These are phyloP conservation scores for Termitomyces sp. DNA, from an alignment of 768 basidiomycete species.

Conservation along the genomic window DNA sequence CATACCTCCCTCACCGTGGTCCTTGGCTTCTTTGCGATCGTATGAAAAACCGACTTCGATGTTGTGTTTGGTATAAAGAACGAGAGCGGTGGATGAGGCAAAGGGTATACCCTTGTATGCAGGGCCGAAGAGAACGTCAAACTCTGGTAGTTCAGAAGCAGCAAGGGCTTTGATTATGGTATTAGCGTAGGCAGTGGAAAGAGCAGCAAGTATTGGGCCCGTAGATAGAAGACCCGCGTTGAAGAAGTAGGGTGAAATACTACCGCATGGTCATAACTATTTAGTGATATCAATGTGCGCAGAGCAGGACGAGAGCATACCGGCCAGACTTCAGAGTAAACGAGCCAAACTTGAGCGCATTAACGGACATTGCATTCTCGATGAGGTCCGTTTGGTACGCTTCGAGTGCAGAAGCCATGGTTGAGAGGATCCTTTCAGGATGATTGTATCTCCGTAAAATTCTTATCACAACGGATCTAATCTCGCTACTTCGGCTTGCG, in stretches of 20 bases:
- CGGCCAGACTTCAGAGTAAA: conserved; percentile 96
- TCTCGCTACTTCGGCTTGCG: background rate
- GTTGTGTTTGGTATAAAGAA: conserved; percentile 61
- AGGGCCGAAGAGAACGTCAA: conserved; percentile 92
- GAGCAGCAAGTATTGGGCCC: conserved; percentile 70
- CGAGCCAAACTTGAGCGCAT: conserved; percentile 83
- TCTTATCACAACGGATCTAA: background rate
- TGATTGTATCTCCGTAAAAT: background rate
- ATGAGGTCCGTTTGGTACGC: too few species aligned
- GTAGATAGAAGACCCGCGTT: conserved; percentile 88
- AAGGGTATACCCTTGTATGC: conserved; percentile 98
- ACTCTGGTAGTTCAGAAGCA: conserved; percentile 30
- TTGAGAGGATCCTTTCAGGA: background rate
- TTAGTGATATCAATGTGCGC: background rate
- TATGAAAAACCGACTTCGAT: conserved; percentile 78
- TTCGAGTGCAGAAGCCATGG: too few species aligned
- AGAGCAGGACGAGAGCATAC: conserved; percentile 38
- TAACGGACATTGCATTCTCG: conserved; percentile 57
- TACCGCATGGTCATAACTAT: conserved; percentile 20
- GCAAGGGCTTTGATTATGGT: conserved; percentile 60
- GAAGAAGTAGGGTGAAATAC: conserved; percentile 95
- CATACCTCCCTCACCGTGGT: conserved; percentile 92
- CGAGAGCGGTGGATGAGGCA: conserved; percentile 77
- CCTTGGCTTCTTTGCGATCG: conserved; percentile 93
- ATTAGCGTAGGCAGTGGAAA: conserved; percentile 80